These are phyloP conservation scores for Erodium moschatum DNA, from an alignment of 441 rosid genomes.

Conservation along the genomic window DNA sequence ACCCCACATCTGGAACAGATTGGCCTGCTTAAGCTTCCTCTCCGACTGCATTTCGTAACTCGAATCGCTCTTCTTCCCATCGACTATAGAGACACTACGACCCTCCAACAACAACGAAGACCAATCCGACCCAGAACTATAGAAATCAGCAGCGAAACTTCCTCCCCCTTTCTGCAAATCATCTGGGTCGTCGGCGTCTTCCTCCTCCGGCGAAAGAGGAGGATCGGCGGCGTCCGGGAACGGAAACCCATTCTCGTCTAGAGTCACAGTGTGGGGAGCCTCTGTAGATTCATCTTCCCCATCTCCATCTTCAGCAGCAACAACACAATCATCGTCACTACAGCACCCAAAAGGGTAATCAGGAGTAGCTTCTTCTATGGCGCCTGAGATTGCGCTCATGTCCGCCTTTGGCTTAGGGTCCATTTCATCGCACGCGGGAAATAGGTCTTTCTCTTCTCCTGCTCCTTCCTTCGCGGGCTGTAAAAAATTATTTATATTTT, in stretches of 20 bases:
- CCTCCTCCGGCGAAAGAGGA: conserved; percentile 6
- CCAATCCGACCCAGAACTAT: conserved; percentile 53
- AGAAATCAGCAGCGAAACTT: conserved; percentile 60
- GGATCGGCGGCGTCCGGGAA: conserved; percentile 8
- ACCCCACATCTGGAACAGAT: conserved; percentile 58
- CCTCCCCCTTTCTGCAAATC: conserved; percentile 26
- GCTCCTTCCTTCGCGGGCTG: not conserved
- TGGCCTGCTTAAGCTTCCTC: conserved; percentile 42
- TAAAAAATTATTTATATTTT: not conserved
- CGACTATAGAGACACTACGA: not conserved
- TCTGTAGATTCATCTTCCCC: not conserved
- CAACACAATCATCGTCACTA: conserved; percentile 2
- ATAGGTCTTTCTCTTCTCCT: not conserved
- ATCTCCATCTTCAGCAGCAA: not conserved
- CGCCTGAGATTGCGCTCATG: conserved; percentile 7
- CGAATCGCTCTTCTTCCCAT: not conserved
- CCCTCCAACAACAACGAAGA: conserved; percentile 31
- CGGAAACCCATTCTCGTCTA: conserved; percentile 32
- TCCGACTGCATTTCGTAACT: conserved; percentile 18
- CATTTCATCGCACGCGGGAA: conserved; percentile 1
- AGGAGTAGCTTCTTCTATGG: not conserved
- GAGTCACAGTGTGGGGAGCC: not conserved
- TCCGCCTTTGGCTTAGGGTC: not conserved
- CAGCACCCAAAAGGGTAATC: not conserved
- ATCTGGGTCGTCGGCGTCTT: not conserved